These are phyloP conservation scores for Jacaranda copaia DNA, from an alignment of 257 asterid species.

Conservation along the genomic window DNA sequence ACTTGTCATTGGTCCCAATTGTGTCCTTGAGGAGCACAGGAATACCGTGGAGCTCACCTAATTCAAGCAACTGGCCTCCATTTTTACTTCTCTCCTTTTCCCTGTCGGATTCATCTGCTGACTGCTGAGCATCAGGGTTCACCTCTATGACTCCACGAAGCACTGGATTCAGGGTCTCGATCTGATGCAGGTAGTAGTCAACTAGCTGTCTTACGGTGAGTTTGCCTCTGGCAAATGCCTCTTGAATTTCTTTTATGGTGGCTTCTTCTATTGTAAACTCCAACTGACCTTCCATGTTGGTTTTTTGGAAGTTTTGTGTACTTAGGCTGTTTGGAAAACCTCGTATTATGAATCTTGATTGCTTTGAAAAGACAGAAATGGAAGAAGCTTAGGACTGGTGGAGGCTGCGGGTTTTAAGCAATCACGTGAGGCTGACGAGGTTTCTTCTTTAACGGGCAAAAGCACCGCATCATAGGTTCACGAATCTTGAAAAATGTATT, in stretches of 20 bases:
- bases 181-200: slow-evolving; percentile 53
- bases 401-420: not conserved
- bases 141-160: slow-evolving; percentile 68
- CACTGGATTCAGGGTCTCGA: slow-evolving; percentile 58
- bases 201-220: slow-evolving; percentile 55
- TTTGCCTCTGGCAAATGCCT: slow-evolving; percentile 42
- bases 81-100: slow-evolving; percentile 28
- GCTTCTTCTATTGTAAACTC: slow-evolving; percentile 50
- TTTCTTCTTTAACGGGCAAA: no score
- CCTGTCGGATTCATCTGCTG: slow-evolving; percentile 60
- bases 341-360: slow-evolving; percentile 13
- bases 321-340: not conserved
- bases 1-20: slow-evolving; percentile 60
- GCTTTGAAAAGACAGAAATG: slow-evolving; percentile 18
- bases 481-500: no score
- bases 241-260: slow-evolving; percentile 44
- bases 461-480: no score
- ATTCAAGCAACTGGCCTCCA: not conserved
- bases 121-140: slow-evolving; percentile 61
- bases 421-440: no score
- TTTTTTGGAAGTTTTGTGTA: not conserved
- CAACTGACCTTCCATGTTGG: slow-evolving; percentile 25
- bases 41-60: slow-evolving; percentile 56
- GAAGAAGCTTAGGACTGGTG: not conserved
- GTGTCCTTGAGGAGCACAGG: slow-evolving; percentile 81